These are phyloP conservation scores for Tricholoma matsutake DNA, from an alignment of 768 basidiomycete species.

Conservation along the genomic window DNA sequence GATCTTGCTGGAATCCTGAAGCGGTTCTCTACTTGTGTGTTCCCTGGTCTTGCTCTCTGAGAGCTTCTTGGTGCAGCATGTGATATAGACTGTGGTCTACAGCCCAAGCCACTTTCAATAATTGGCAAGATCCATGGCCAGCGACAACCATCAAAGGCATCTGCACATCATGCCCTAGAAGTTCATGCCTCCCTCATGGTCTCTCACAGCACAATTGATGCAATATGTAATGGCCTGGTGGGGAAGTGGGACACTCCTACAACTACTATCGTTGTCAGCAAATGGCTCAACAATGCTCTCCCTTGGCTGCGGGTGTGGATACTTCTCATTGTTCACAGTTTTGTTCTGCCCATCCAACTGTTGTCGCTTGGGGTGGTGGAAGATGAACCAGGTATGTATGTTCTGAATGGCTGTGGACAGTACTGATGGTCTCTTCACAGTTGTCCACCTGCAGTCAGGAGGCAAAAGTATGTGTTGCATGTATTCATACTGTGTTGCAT, in stretches of 20 bases:
- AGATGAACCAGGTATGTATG: no score
- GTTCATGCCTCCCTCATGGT: conserved; percentile 2
- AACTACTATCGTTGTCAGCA: not conserved
- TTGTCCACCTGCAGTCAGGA: not conserved
- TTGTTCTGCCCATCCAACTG: no score
- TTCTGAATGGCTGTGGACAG: no score
- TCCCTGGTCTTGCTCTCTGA: conserved; percentile 8
- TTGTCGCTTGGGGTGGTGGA: no score
- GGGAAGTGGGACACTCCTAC: not conserved
- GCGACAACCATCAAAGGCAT: not conserved
- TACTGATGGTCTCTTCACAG: no score
- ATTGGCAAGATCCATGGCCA: conserved; percentile 4
- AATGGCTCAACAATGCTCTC: no score
- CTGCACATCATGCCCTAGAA: not conserved
- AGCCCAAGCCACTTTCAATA: not conserved
- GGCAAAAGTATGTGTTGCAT: no score
- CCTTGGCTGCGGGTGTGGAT: not conserved
- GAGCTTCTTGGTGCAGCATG: conserved; percentile 3
- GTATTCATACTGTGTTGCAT: not conserved
- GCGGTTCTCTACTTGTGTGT: not conserved
- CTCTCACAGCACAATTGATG: not conserved
- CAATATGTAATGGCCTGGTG: not conserved
- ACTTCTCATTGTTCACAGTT: not conserved
- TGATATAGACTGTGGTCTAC: conserved; percentile 1
- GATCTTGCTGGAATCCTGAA: not conserved